Evolutionary conservation across 2,329 filamentous ascomycete genomes (phyloP), one percentile per base, ranked within the genome.

Genomic region (Fusarium buxicola): DNA sequence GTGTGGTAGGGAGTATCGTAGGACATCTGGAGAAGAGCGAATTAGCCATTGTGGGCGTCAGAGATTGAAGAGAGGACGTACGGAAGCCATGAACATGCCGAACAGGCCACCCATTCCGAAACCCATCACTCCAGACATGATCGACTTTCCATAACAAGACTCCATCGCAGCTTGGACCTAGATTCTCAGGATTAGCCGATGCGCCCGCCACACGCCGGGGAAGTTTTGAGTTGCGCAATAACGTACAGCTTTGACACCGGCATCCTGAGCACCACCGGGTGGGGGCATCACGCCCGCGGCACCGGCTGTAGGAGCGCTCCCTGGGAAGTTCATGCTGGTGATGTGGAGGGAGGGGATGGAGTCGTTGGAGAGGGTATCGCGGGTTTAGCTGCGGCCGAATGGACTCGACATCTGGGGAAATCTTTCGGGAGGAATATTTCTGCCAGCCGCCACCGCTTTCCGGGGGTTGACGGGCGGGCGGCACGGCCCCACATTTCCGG

Each of bases 1-100:
- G 76, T 80, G 75, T 86, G 90, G 78, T 93, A 89, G 57, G 94
- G 92, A 0, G 94, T 97, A 76, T 99, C 95, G 85, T 99, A 99
- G 78, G 92, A 90, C 95, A 99, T 99, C 92, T 96, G 45, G 58
- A 47, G 44, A 45, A 50, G 31, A 8, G 13, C 41, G 12, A 27
- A 59, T 72, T 64, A 69, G 65, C 32, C 21, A 34, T 39, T 24
- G n/a, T n/a, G 8, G 27, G 15, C 13, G 1, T 27, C 38, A 13
- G 7, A 24, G 25, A 24, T 30, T 21, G 16, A 43, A 38, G 21
- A 46, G 52, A 28, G 7, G 32, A 82, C 90, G 64, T 88, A 96
- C 92, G 73, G 92, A 95, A 58, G 94, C 92, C 94, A 98, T 99
- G 82, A 99, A 99, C 72, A 98, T 85, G 69, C 95, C 95, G 70